These are phyloP conservation scores for Termitomyces sp. DNA, from an alignment of 768 basidiomycete genomes.

Conservation along the genomic window DNA sequence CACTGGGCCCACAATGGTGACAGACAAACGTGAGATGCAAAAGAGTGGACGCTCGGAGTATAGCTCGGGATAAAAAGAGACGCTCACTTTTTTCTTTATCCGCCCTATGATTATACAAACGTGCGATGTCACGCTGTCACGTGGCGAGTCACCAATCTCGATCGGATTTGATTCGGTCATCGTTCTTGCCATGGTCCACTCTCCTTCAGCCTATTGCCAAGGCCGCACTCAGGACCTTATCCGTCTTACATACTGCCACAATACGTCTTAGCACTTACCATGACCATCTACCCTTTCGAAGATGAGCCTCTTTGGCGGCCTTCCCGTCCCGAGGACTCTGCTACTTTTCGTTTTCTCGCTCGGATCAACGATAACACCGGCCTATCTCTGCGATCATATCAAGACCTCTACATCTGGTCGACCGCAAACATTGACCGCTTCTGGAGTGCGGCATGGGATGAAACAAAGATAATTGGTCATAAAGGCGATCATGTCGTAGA, in stretches of 20 bases:
- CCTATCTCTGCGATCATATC: conserved; percentile 47
- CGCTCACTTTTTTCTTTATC: conserved; percentile 11
- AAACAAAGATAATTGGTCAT: conserved; percentile 53
- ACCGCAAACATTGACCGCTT: conserved; percentile 55
- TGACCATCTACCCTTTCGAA: conserved; percentile 5
- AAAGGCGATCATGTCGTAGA: conserved; percentile 65
- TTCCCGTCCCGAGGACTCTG: conserved; percentile 34
- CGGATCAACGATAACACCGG: conserved; percentile 46
- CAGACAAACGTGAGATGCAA: conserved; percentile 28
- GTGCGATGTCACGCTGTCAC: conserved; percentile 21
- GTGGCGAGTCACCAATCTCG: not conserved
- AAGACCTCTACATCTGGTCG: conserved; percentile 69
- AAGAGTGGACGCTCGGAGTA: conserved; percentile 5
- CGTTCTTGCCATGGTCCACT: conserved; percentile 2
- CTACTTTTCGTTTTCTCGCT: conserved; percentile 45
- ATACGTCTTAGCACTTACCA: conserved; percentile 3
- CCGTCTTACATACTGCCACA: not conserved
- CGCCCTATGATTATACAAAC: conserved; percentile 17
- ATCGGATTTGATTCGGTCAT: not conserved
- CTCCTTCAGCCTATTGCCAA: conserved; percentile 1
- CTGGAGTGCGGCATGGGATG: conserved; percentile 77
- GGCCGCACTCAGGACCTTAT: conserved; percentile 5
- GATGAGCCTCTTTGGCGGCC: conserved; percentile 43
- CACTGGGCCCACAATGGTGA: conserved; percentile 10
- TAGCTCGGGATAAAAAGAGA: conserved; percentile 6